These are phyloP conservation scores for Fusarium verticillioides DNA, from an alignment of 2,329 filamentous ascomycete species.

Conservation along the genomic window DNA sequence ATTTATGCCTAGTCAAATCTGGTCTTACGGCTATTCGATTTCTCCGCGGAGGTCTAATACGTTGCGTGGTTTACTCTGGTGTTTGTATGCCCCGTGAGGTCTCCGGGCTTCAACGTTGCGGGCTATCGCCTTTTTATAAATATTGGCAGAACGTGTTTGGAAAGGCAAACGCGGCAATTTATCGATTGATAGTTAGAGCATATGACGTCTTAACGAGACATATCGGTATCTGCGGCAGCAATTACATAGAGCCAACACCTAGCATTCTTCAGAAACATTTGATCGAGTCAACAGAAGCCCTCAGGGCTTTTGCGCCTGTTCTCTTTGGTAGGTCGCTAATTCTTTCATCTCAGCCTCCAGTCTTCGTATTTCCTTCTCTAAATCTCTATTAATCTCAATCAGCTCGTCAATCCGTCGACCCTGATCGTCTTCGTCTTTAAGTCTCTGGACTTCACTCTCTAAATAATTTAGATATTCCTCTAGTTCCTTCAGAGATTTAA, in stretches of 20 bases:
- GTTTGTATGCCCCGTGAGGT: rapidly evolving
- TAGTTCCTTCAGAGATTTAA: not conserved
- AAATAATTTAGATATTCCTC: not conserved
- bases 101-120: not conserved
- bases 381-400: not conserved
- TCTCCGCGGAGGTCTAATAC: not conserved
- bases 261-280: too few species aligned
- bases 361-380: not conserved
- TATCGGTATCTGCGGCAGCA: not conserved
- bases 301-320: not conserved
- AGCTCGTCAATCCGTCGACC: not conserved
- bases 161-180: not conserved
- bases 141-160: rapidly evolving
- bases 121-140: not conserved
- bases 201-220: too few species aligned
- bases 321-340: not conserved
- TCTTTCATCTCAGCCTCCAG: rapidly evolving
- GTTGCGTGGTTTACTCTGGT: not conserved
- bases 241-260: not conserved
- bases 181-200: too few species aligned
- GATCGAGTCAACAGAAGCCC: not conserved
- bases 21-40: not conserved
- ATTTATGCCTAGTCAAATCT: rapidly evolving
- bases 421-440: not conserved
- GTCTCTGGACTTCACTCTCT: not conserved